Evolutionary conservation across 257 asterid species (phyloP).

Genomic region (Prunella vulgaris): DNA sequence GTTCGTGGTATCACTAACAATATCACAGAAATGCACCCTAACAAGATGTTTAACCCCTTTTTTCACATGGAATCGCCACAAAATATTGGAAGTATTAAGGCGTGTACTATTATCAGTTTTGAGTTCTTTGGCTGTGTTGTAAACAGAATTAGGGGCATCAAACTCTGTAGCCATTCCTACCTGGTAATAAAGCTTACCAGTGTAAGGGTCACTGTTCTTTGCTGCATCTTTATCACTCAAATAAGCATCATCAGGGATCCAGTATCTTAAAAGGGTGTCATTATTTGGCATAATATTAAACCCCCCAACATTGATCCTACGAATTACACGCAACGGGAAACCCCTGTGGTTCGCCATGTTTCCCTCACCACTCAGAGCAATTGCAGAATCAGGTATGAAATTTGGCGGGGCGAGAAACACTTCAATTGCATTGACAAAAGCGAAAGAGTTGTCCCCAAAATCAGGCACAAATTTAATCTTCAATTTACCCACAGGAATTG

Average conservation of each 20-base stretch:
- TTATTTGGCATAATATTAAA: not conserved
- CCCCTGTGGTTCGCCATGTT: not conserved
- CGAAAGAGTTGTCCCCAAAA: slow-evolving; percentile 22
- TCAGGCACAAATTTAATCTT: slow-evolving; percentile 35
- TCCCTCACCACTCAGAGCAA: not conserved
- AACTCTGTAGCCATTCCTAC: not conserved
- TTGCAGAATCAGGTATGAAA: not conserved
- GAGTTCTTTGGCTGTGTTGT: slow-evolving; percentile 38
- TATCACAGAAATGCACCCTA: slow-evolving; percentile 53
- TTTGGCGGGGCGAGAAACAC: slow-evolving; percentile 37
- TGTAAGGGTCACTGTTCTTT: not conserved
- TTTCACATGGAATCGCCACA: slow-evolving; percentile 44
- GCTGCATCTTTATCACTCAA: not conserved
- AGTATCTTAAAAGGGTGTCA: slow-evolving; percentile 40
- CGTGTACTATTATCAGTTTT: not conserved
- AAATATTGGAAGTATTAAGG: not conserved
- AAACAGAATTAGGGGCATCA: slow-evolving; percentile 47
- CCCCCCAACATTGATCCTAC: slow-evolving; percentile 62
- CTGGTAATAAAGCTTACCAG: not conserved
- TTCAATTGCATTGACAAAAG: slow-evolving; percentile 57
- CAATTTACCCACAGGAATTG: slow-evolving; percentile 21
- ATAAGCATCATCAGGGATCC: slow-evolving; percentile 48
- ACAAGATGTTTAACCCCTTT: slow-evolving; percentile 27
- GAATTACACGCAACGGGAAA: slow-evolving; percentile 25
- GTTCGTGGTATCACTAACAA: slow-evolving; percentile 14